Percentiles rank a stretch among this genome's conserved stretches.
phyloP scores from a whole-genome alignment of 495 filamentous ascomycete genomes.

The Melanomma pulvis-pyrius region DNA sequence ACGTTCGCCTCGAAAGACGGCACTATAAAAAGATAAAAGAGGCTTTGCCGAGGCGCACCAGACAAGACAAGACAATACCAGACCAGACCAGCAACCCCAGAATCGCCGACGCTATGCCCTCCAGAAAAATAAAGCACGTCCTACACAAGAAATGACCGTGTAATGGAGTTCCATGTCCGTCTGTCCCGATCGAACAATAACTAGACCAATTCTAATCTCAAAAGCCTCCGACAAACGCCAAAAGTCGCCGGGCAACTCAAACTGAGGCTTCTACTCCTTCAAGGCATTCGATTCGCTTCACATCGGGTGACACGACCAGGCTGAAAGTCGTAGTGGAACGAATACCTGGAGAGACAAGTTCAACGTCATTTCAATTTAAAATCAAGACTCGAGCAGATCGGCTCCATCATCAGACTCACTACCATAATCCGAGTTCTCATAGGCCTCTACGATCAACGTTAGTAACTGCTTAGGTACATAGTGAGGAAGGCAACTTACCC shows the following conservation, averaged over 20 bases:
- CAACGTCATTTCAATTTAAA: neutral
- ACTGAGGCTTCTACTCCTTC: neutral
- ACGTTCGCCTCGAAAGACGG: neutral
- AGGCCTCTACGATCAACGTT: constrained; percentile 9
- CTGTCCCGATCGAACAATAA: neutral
- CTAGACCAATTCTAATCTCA: neutral
- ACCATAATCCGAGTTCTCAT: constrained; percentile 31
- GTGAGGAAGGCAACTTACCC: constrained; percentile 7
- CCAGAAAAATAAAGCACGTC: neutral
- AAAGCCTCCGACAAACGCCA: neutral
- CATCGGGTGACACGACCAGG: neutral
- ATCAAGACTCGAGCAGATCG: constrained; percentile 9
- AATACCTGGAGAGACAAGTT: neutral
- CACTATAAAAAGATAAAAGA: neutral
- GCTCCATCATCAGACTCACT: constrained; percentile 30
- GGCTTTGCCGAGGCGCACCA: too few species aligned
- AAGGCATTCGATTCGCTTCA: neutral
- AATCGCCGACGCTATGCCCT: neutral
- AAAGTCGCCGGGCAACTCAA: neutral
- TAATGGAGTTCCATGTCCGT: neutral
- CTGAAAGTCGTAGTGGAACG: too few species aligned
- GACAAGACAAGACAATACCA: too few species aligned
- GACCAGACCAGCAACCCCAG: neutral
- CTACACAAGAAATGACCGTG: neutral
- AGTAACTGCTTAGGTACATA: neutral